Percentiles rank a stretch among this genome's conserved stretches.
Evolutionary conservation across 2,329 filamentous ascomycete species (phyloP).

Genomic region (Penicillium nordicum): DNA sequence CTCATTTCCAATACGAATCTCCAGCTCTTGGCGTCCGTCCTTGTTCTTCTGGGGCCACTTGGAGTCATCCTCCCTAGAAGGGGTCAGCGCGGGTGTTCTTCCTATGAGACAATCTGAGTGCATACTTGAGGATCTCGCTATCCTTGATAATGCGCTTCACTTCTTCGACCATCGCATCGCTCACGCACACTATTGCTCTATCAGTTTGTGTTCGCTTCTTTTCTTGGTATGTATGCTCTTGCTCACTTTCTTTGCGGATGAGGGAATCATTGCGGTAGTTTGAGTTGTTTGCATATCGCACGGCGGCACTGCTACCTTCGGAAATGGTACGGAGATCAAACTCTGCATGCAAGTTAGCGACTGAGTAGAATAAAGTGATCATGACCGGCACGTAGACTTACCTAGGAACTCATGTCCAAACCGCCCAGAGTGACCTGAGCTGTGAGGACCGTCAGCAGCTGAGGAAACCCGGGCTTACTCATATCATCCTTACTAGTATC

Average conservation of each 20-base stretch:
- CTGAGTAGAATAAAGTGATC: constrained; percentile 13
- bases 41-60: constrained; percentile 99
- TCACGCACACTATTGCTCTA: constrained; percentile 76
- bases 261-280: constrained; percentile 98
- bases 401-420: constrained; percentile 98
- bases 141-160: constrained; percentile 97
- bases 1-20: constrained; percentile 88
- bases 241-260: constrained; percentile 97
- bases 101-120: not conserved
- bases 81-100: constrained; percentile 23
- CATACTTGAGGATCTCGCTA: constrained; percentile 94
- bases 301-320: constrained; percentile 88
- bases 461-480: constrained; percentile 35
- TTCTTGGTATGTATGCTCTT: not conserved
- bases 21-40: constrained; percentile 92
- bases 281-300: constrained; percentile 97
- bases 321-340: constrained; percentile 93
- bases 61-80: constrained; percentile 81
- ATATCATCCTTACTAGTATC: constrained; percentile 77
- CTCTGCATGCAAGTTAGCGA: constrained; percentile 54
- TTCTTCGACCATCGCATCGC: constrained; percentile 82
- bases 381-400: constrained; percentile 42
- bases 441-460: constrained; percentile 49
- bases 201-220: not conserved
- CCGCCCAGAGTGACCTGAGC: constrained; percentile 93